Evolutionary conservation across 805 yeast species (phyloP).

Genomic region (Lipomyces starkeyi): DNA sequence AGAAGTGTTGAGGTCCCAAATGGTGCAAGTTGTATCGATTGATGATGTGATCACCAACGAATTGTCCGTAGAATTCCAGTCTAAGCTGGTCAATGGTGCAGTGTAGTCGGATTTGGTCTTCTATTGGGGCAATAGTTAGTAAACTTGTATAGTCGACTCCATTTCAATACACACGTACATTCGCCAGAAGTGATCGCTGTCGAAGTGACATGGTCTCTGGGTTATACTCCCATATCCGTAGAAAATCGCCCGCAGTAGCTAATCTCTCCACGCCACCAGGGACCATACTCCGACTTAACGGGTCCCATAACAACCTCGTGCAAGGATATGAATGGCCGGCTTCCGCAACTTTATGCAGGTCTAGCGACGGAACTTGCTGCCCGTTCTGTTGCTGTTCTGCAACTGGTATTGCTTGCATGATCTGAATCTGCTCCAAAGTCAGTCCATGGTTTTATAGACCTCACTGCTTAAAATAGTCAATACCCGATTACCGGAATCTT

Average conservation of each 20-base stretch:
- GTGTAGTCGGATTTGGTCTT: slow-evolving; percentile 53
- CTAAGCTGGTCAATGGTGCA: slow-evolving; percentile 93
- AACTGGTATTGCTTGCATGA: slow-evolving; percentile 40
- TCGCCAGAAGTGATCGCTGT: slow-evolving; percentile 52
- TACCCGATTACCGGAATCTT: slow-evolving; percentile 72
- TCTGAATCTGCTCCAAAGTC: slow-evolving; percentile 34
- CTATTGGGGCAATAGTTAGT: slow-evolving; percentile 5
- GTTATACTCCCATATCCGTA: slow-evolving; percentile 66
- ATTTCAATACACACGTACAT: slow-evolving; percentile 13
- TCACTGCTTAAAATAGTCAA: background rate
- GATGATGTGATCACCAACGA: slow-evolving; percentile 79
- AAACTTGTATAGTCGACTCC: background rate
- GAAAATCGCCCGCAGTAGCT: slow-evolving; percentile 74
- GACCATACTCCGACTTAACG: slow-evolving; percentile 43
- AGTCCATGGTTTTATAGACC: background rate
- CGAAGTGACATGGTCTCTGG: slow-evolving; percentile 45
- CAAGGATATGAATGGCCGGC: slow-evolving; percentile 67
- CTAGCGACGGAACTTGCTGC: slow-evolving; percentile 42
- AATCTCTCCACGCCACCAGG: slow-evolving; percentile 52
- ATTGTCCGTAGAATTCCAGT: slow-evolving; percentile 82
- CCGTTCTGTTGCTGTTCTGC: slow-evolving; percentile 40
- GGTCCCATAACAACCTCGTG: slow-evolving; percentile 78
- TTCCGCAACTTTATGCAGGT: slow-evolving; percentile 59
- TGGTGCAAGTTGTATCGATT: slow-evolving; percentile 95
- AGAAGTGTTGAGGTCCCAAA: slow-evolving; percentile 82